Evolutionary conservation across 345 rosid genomes (phyloP), one percentile per base, ranked within the genome.

Genomic region (Microcos paniculata): DNA sequence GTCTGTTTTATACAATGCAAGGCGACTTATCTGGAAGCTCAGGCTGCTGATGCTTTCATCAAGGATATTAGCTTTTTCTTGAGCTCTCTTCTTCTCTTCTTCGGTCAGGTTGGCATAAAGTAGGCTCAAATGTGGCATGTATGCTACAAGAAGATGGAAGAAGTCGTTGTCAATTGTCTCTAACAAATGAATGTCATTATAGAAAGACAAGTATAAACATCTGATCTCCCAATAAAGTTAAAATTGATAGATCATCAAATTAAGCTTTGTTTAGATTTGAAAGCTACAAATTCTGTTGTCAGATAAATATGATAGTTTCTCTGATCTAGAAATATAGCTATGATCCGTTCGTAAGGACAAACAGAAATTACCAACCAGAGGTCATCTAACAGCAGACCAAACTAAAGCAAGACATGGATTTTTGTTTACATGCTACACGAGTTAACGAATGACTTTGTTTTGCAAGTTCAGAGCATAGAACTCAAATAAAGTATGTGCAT

Each of bases 81-180:
- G 82, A 16, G 91, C 94, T 75, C 78, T 85, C 77, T 87, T 88
- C 91, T 92, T 94, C 82, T 87, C 92, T 21, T 91, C 91, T n/a
- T 90, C 92, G 0, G 87, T 84, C 52, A 91, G 85, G 84, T 92
- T 90, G 0, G 85, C 90, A 45, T 94, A 94, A 21, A 92, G 86
- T 48, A 92, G 82, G 84, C 98, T 94, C 76, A 88, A 72, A 85
- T 91, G 98, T 13, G 97, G 98, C 98, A 94, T 94, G 80, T 91
- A 91, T 51, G 93, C 97, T 94, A 84, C 86, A 42, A 76, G 0
- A n/a, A 59, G 30, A 52, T 23, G 2, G 46, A 35, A 64, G 21
- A 56, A 70, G n/a, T 45, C 16, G 14, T 24, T 67, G 53, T 28
- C 62, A 30, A 45, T 26, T 13, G 0, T 40, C 69, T 42, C 71